Evolutionary conservation across 2,329 filamentous ascomycete genomes (phyloP), one percentile per base, ranked within the genome.

Genomic region (Stagonosporopsis cucurbitacearum): DNA sequence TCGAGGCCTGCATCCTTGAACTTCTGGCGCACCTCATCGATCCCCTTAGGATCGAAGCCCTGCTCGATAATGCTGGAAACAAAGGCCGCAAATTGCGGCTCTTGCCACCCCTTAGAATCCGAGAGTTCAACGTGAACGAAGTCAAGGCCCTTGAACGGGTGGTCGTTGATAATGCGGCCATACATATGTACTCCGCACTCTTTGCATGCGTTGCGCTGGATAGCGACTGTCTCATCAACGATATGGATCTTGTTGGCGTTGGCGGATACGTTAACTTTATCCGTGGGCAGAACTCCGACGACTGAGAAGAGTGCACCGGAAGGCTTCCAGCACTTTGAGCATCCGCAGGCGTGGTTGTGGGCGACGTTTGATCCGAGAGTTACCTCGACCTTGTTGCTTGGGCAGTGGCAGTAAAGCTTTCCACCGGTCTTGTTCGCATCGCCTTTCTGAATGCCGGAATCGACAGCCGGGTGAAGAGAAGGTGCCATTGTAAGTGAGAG

Each of bases 301-400:
- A 89, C 67, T 57, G 84, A 84, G 79, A 90, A 89, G 58, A 89
- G 81, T 0, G 86, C 80, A 26, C 84, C 84, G 2, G 74, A 54
- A 5, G 87, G 87, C 74, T 89, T 90, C 86, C 86, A 90, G 82
- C 87, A 89, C 73, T 89, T 87, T 50, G 86, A 88, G 77, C 87
- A 89, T 59, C 87, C 87, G 75, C 87, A 89, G 51, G 85, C 86
- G 75, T 90, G 87, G 79, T 90, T 89, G 79, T 89, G 86, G 2
- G 80, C 77, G 52, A 90, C 83, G 64, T 88, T 84, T 69, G 82
- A 77, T 54, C 65, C 72, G 35, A 89, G 79, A 0, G 80, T 81
- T 20, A 89, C 80, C 66, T 85, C 81, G 56, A 89, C 84, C 23
- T 81, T 82, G 70, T 81, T 71, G 59, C 64, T 76, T 11, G 74